These are phyloP conservation scores for Botrytis galanthina DNA, from an alignment of 2,329 filamentous ascomycete species.

Conservation along the genomic window DNA sequence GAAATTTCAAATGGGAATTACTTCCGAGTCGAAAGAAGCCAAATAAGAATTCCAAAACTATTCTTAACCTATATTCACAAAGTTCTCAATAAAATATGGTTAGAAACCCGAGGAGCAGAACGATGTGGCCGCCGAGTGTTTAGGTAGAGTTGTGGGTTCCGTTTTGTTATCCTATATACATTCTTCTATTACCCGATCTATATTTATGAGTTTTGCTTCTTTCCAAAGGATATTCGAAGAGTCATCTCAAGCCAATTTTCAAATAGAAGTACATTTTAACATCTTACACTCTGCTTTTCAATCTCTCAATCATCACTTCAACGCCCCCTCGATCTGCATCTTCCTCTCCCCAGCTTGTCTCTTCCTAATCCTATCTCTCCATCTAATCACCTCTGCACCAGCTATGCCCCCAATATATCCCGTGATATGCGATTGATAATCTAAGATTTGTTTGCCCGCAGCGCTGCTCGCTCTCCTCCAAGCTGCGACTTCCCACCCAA, in stretches of 20 bases:
- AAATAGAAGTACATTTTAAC: not conserved
- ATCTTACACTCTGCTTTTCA: not conserved
- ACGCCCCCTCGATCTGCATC: slow-evolving; percentile 26
- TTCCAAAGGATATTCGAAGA: not conserved
- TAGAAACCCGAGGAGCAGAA: not conserved
- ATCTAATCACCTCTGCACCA: slow-evolving; percentile 31
- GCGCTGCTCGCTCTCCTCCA: slow-evolving; percentile 38
- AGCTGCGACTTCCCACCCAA: slow-evolving; percentile 50
- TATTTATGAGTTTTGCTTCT: not conserved
- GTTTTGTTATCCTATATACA: not conserved
- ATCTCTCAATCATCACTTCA: not conserved
- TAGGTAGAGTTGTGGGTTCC: not conserved
- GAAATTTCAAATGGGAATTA: not conserved
- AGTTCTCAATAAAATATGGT: not conserved
- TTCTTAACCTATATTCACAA: not conserved
- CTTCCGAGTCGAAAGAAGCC: not conserved
- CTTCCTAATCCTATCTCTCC: slow-evolving; percentile 29
- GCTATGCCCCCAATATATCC: slow-evolving; percentile 39
- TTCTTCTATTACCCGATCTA: not conserved
- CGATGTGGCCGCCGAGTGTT: not conserved
- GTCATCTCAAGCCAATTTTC: not conserved
- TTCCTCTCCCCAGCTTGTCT: slow-evolving; percentile 30
- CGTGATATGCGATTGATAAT: slow-evolving; percentile 42
- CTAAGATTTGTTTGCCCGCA: slow-evolving; percentile 30
- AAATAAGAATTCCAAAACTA: not conserved